Evolutionary conservation across 2,329 filamentous ascomycete genomes (phyloP).

Genomic region (Trichophyton mentagrophytes): DNA sequence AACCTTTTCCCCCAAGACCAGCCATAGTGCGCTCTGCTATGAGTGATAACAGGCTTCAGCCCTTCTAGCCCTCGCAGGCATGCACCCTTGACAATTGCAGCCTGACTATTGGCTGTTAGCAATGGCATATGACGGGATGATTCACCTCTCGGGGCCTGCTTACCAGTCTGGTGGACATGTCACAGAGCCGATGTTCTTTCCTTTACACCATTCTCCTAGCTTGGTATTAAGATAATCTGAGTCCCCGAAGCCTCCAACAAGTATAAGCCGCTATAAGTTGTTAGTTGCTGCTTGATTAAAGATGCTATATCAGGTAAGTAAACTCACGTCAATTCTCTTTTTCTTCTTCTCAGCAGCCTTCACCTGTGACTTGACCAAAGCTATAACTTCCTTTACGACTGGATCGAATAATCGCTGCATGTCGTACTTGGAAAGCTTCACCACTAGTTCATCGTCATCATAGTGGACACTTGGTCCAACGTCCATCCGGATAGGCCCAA

Average conservation of each 20-base stretch:
- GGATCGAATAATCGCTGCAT: conserved; percentile 11
- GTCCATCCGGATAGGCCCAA: conserved; percentile 5
- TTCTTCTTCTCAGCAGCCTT: conserved; percentile 6
- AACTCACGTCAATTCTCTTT: conserved; percentile 10
- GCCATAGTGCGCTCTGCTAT: conserved; percentile 11
- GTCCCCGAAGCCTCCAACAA: conserved; percentile 13
- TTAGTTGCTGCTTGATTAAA: neutral
- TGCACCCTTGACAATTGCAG: conserved; percentile 10
- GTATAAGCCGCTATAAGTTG: conserved; percentile 10
- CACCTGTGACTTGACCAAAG: conserved; percentile 10
- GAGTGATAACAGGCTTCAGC: conserved; percentile 4
- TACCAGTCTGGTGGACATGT: conserved; percentile 5
- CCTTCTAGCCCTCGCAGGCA: conserved; percentile 9
- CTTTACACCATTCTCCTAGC: conserved; percentile 1
- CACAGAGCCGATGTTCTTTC: conserved; percentile 1
- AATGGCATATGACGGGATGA: neutral
- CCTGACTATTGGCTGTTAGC: conserved; percentile 7
- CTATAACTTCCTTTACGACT: conserved; percentile 9
- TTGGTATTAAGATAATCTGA: conserved; percentile 11
- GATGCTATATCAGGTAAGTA: neutral
- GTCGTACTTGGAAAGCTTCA: conserved; percentile 10
- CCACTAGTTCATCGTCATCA: conserved; percentile 8
- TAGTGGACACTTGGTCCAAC: neutral
- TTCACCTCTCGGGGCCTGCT: neutral
- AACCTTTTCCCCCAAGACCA: conserved; percentile 6